Conservation (phyloP, 306 rosid genomes). For the Trichosanthes truncata region DNA sequence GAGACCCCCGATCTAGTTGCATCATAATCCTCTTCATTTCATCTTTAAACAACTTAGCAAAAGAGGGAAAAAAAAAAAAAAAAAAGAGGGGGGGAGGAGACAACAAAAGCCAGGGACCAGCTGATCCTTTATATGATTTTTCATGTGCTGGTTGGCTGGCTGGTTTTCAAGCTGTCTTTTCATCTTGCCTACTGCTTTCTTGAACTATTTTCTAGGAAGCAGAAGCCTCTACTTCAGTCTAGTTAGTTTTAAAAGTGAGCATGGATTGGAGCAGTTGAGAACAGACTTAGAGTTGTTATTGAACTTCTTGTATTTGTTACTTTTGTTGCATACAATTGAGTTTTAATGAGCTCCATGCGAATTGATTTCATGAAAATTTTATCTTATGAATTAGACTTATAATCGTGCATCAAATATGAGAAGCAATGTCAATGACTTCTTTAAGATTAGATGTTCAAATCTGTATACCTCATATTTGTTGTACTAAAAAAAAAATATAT, state of each 20-base stretch:
- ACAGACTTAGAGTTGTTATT: conserved; percentile 28
- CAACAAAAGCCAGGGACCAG: neutral
- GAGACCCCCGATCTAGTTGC: conserved; percentile 98
- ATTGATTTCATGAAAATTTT: neutral
- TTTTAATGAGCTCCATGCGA: neutral
- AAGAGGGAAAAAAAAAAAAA: neutral
- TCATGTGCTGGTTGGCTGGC: neutral
- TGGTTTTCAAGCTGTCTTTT: conserved; percentile 6
- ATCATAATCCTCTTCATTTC: conserved; percentile 30
- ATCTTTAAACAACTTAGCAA: conserved; percentile 3
- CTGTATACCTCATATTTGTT: no score
- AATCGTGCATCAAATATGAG: neutral
- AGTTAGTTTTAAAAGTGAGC: conserved; percentile 41
- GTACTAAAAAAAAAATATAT: neutral
- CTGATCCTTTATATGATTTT: neutral
- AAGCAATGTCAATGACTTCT: no score
- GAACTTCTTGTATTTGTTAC: conserved; percentile 24
- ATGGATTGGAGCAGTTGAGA: conserved; percentile 7
- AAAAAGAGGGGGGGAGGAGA: no score
- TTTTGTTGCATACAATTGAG: conserved; percentile 16
- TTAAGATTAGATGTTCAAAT: no score
- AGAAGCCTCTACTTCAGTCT: conserved; percentile 38
- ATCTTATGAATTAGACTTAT: neutral
- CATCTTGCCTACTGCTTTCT: conserved; percentile 24
- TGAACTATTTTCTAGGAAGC: conserved; percentile 43